Percentiles rank a stretch among this genome's conserved stretches.
phyloP scores from a whole-genome alignment of 192 early-diverging fungal genomes.

The Coemansia sp. region DNA sequence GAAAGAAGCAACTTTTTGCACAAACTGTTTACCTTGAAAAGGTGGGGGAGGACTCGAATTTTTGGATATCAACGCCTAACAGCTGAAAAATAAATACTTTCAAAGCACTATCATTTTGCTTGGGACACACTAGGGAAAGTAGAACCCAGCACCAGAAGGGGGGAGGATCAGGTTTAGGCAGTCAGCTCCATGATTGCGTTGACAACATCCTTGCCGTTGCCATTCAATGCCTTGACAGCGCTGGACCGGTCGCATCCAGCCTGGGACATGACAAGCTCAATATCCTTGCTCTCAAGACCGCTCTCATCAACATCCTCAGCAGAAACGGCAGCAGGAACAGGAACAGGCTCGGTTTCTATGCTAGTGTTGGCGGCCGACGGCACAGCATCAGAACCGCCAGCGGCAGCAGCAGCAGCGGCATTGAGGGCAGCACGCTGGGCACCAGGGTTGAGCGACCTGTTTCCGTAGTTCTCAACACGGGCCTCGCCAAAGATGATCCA shows the following conservation, averaged over 20 bases:
- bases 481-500: conserved; percentile 98
- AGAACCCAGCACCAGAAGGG: no score
- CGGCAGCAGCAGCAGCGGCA: conserved; percentile 47
- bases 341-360: conserved; percentile 24
- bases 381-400: conserved; percentile 47
- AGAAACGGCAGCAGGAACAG: conserved; percentile 21
- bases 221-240: conserved; percentile 90
- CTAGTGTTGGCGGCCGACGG: conserved; percentile 38
- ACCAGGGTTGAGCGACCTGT: conserved; percentile 58
- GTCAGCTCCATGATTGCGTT: conserved; percentile 92
- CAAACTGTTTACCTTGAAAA: no score
- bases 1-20: not conserved
- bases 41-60: no score
- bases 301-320: conserved; percentile 80
- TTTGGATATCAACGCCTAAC: not conserved
- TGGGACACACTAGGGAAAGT: no score
- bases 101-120: not conserved
- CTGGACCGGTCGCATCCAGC: conserved; percentile 81
- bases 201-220: conserved; percentile 85
- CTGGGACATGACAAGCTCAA: conserved; percentile 92
- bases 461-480: conserved; percentile 78
- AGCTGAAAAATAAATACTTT: not conserved
- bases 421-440: conserved; percentile 57
- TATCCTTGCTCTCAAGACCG: conserved; percentile 85
- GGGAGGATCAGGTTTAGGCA: conserved; percentile 5